phyloP scores from a whole-genome alignment of 805 yeast genomes.

The Yamadazyma laniorum region DNA sequence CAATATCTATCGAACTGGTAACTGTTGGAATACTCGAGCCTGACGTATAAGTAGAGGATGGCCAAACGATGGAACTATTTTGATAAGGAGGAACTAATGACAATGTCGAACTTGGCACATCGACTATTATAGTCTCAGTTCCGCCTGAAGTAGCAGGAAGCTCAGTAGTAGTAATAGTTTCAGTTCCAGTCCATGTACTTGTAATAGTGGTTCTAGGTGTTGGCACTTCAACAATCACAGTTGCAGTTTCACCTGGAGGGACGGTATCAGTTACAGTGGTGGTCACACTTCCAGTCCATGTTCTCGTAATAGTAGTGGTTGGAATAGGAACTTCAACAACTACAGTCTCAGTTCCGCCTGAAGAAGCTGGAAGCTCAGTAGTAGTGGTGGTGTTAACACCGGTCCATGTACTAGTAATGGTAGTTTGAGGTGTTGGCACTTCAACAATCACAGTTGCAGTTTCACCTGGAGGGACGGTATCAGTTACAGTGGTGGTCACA shows the following conservation, averaged over 20 bases:
- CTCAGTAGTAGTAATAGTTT: constrained; percentile 13
- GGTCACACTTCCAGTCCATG: constrained; percentile 1
- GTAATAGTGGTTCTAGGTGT: too few relatives aligned
- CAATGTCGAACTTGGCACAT: constrained; percentile 16
- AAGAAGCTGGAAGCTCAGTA: constrained; percentile 10
- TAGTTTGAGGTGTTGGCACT: constrained; percentile 13
- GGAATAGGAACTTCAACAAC: constrained; percentile 19
- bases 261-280: constrained; percentile 16
- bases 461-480: constrained; percentile 17
- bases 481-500: constrained; percentile 12
- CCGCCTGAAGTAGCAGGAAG: constrained; percentile 12
- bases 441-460: constrained; percentile 19
- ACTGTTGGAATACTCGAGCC: too few relatives aligned
- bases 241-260: constrained; percentile 18
- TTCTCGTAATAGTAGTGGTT: too few relatives aligned
- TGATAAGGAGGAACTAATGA: too few relatives aligned
- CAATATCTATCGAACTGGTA: too few relatives aligned
- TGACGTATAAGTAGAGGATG: too few relatives aligned
- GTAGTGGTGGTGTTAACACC: constrained; percentile 11
- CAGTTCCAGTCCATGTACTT: background rate
- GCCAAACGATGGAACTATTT: too few relatives aligned
- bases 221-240: constrained; percentile 17
- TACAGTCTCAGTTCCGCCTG: constrained; percentile 12
- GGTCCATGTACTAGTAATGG: too few relatives aligned
- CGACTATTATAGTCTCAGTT: constrained; percentile 12